A percentile compares a stretch with the other conserved stretches of the same genome.
Evolutionary conservation across 495 filamentous ascomycete species (phyloP).

Genomic region (Hypomontagnella submonticulosa): DNA sequence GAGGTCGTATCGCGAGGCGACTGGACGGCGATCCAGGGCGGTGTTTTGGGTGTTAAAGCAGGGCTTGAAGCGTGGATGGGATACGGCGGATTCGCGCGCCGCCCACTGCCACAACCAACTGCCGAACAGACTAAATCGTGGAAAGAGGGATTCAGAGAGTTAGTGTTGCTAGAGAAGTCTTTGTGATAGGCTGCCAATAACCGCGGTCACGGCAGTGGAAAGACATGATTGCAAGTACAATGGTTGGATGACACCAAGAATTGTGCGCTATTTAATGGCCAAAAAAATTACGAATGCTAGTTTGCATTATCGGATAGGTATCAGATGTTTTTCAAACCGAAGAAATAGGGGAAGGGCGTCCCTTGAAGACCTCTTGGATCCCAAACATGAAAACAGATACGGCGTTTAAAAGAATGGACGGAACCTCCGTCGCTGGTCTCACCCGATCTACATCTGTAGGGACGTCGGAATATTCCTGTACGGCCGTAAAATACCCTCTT

Average conservation of each 20-base stretch:
- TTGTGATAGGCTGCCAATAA: slow-evolving; percentile 27
- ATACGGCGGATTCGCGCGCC: slow-evolving; percentile 81
- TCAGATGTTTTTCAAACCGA: slow-evolving; percentile 2
- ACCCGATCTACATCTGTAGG: slow-evolving; percentile 1
- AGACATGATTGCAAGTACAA: neutral
- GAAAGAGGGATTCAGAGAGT: slow-evolving; percentile 78
- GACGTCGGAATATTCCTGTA: neutral
- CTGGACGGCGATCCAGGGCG: slow-evolving; percentile 82
- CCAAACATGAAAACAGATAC: slow-evolving; percentile 8
- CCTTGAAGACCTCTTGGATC: slow-evolving; percentile 7
- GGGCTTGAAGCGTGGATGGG: slow-evolving; percentile 80
- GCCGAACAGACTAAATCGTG: slow-evolving; percentile 68
- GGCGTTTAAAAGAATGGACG: slow-evolving; percentile 25
- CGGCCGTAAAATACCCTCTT: slow-evolving; percentile 13
- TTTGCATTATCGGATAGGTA: slow-evolving; percentile 12
- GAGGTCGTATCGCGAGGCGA: slow-evolving; percentile 75
- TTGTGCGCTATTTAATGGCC: neutral
- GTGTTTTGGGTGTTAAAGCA: slow-evolving; percentile 83
- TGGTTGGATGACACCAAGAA: slow-evolving; percentile 3
- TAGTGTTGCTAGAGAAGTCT: slow-evolving; percentile 71
- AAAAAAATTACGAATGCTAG: slow-evolving; percentile 6
- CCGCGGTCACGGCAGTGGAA: slow-evolving; percentile 8
- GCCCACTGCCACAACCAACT: slow-evolving; percentile 78
- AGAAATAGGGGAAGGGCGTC: neutral
- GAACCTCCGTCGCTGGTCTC: slow-evolving; percentile 18